Base-by-base conservation (phyloP, 176 grass and related monocot genomes). In the Puccinellia tenuiflora region DNA sequence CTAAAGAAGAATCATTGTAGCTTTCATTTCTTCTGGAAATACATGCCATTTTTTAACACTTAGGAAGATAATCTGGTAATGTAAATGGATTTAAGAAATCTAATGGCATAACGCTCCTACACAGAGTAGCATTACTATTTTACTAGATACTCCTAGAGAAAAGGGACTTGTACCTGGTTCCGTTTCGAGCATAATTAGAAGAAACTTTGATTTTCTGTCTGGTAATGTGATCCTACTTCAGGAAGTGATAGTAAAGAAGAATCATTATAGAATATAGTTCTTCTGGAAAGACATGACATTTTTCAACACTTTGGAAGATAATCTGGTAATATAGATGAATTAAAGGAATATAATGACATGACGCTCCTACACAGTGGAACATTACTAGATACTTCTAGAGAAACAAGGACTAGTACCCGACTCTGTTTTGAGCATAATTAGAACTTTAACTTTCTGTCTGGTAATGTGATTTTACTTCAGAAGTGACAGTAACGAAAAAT, bases 331-430 rank as follows among this genome's bases (percentile, higher is more conserved):
- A 28, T 43, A 60, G 3, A 77, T 82, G n/a, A 26, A 18, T 82
- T 82, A 39, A 52, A 52, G 22, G 62, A 83, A 82, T 87, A 51
- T 69, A 61, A 18, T 50, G 73, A 39, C 73, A 77, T 52, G 54
- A 52, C 31, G 30, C 7, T 67, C 64, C 7, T 67, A 35, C 65
- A 39, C 20, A 39, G 34, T 39, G 42, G 40, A 78, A 53, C 17
- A 83, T 31, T 29, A 51, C 17, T 78, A 52, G 17, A 39, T 67
- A 21, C 63, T 67, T 9, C 30, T 38, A 38, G 18, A 35, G 34
- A 68, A n/a, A 68, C 18, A 13, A 1, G 64, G 5, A 68, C 20
- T 13, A 37, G 5, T n/a, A 1, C 9, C 34, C 7, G 9, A 34
- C 39, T 68, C 33, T 0, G 20, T 38, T 37, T 68, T 5, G 18